Conservation (phyloP, 192 early-diverging fungal genomes). For the Coemansia sp. region DNA sequence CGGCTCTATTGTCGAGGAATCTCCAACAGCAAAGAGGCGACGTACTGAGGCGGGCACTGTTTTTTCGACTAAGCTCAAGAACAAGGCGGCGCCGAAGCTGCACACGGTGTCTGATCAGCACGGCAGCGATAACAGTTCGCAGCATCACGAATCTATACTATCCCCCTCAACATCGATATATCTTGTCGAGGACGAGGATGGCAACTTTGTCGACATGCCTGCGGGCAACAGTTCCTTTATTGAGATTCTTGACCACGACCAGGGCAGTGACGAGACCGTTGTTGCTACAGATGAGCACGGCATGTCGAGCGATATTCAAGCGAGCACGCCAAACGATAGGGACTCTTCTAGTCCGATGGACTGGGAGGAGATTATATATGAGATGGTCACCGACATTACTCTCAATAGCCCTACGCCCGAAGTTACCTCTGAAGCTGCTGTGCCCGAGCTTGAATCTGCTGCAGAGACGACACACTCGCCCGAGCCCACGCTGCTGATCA, state of each 20-base stretch:
- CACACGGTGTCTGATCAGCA: background rate
- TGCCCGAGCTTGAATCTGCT: background rate
- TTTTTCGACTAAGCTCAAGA: background rate
- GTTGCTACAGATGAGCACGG: background rate
- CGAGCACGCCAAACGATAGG: background rate
- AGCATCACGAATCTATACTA: background rate
- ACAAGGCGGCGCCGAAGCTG: background rate
- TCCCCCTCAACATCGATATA: background rate
- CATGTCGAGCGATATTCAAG: background rate
- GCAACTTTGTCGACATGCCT: background rate
- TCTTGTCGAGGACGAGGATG: background rate
- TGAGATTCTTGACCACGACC: background rate
- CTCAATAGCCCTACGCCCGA: background rate
- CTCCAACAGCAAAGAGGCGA: background rate
- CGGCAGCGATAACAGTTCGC: background rate
- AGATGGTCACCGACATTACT: background rate
- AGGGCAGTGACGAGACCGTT: background rate
- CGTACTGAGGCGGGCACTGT: background rate
- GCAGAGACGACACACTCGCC: background rate
- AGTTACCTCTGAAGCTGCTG: background rate
- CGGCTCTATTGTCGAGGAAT: background rate
- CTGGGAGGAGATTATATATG: background rate
- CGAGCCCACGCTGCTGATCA: background rate
- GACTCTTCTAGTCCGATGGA: background rate
- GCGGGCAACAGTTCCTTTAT: background rate